Evolutionary conservation across 805 yeast genomes (phyloP), one percentile per base, ranked within the genome.

Genomic region (Candida bentonensis): DNA sequence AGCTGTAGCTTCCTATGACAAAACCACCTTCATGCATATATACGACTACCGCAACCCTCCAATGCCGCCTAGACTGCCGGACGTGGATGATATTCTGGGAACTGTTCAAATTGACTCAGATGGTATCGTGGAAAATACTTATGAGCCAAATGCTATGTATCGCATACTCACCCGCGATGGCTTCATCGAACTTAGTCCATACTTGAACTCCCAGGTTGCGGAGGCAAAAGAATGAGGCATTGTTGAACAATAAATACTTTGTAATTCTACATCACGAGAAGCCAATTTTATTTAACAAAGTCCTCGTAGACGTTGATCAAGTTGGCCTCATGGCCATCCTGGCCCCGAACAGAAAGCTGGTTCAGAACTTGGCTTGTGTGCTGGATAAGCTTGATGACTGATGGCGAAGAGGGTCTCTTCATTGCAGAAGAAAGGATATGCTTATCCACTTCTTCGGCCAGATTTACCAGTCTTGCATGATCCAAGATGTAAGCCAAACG

Each of bases 41-140:
- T 79, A 74, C 51, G 94, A 83, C 56, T 67, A 79, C 48, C 67
- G 92, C 47, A 73, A 69, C 41, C 69, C 75, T 1, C 86, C 89
- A 1, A 63, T 71, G 21, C 74, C 72, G 48, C 80, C 79, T 26
- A 67, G 92, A 50, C 72, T 70, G 13, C 85, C 89, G 1, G 82
- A 78, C 20, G 72, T 80, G 5, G 84, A 80, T 48, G 82, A 80
- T 51, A 75, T 77, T 1, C 66, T 76, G 43, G 94, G 94, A 1
- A 80, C 78, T 53, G 78, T 82, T 7, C 69, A 70, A 49, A 81
- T 83, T 2, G 72, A 72, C 49, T 55, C 67, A 2, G 82, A 84
- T 1, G 65, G 66, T 39, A 79, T 84, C 47, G 63, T 75, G 1
- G 66, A 67, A 1, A 70, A 62, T 1, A 64, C 76, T 17, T 84